Evolutionary conservation across 495 filamentous ascomycete species (phyloP), one percentile per base, ranked within the genome.

Genomic region (Tetracladium setigerum): DNA sequence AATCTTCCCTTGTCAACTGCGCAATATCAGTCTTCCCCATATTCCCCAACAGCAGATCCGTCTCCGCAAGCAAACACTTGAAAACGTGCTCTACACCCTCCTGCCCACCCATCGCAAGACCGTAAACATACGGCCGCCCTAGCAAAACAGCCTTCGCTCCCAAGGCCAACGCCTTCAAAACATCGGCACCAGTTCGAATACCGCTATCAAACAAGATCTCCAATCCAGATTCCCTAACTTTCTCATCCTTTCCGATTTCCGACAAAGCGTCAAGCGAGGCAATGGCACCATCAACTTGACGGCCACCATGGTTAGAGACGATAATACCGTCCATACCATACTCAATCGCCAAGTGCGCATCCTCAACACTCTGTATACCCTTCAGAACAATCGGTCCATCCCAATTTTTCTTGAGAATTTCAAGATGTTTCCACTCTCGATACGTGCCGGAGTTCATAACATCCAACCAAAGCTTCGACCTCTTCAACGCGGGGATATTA

Each of bases 321-420:
- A 98, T 89, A 35, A 95, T 90, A 46, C 89, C 92, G 51, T 95
- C 81, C n/a, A 90, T 83, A 46, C 88, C 90, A 40, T 63, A 65
- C 55, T 95, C 84, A 54, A 89, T 75, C 33, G 91, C 89, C 44
- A 75, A 76, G 48, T 95, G 66, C 17, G 95, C 92, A 62, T 98
- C 92, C 62, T 96, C 92, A 33, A 92, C 85, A 46, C 87, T 76
- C 77, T 95, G 91, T 24, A 98, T 88, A 47, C 92, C 92, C 71
- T 97, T 96, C 54, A 98, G 80, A 24, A 95, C 72, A 60, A 98
- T 94, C 37, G 89, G 89, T 86, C 79, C 75, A 52, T 81, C 73
- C 81, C 79, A 85, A 48, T 78, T 50, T 56, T 72, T 62, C 35
- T 72, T 68, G 43, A 83, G 54, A 41, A 75, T 65, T 15, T 61